phyloP scores from a whole-genome alignment of 495 filamentous ascomycete species.

The Daldinia bambusicola region DNA sequence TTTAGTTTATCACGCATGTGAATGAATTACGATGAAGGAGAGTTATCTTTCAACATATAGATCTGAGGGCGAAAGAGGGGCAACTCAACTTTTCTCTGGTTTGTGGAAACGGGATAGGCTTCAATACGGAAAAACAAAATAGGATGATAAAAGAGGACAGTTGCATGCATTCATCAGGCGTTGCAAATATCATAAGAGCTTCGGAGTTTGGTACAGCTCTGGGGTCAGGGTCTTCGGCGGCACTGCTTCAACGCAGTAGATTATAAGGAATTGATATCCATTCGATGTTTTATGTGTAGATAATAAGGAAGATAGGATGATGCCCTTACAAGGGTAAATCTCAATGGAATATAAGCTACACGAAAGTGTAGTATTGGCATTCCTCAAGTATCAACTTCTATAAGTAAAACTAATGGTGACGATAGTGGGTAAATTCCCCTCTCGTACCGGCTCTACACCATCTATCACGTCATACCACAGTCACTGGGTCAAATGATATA shows the following conservation, averaged over 20 bases:
- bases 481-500: background rate
- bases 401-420: constrained; percentile 9
- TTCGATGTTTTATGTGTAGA: constrained; percentile 32
- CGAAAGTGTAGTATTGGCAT: background rate
- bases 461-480: constrained; percentile 18
- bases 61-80: constrained; percentile 40
- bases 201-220: constrained; percentile 44
- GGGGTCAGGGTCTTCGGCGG: constrained; percentile 38
- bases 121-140: constrained; percentile 33
- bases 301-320: constrained; percentile 18
- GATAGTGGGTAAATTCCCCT: background rate
- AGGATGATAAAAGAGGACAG: constrained; percentile 43
- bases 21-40: constrained; percentile 31
- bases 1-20: constrained; percentile 49
- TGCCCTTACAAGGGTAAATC: constrained; percentile 13
- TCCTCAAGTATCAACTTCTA: background rate
- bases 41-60: constrained; percentile 48
- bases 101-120: constrained; percentile 37
- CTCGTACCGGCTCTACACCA: no score
- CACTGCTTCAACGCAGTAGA: constrained; percentile 44
- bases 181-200: constrained; percentile 49
- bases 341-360: constrained; percentile 28
- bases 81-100: constrained; percentile 51
- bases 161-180: constrained; percentile 54
- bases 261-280: constrained; percentile 42